phyloP scores from a whole-genome alignment of 106 monocot species.

The Dioscorea zingiberensis region DNA sequence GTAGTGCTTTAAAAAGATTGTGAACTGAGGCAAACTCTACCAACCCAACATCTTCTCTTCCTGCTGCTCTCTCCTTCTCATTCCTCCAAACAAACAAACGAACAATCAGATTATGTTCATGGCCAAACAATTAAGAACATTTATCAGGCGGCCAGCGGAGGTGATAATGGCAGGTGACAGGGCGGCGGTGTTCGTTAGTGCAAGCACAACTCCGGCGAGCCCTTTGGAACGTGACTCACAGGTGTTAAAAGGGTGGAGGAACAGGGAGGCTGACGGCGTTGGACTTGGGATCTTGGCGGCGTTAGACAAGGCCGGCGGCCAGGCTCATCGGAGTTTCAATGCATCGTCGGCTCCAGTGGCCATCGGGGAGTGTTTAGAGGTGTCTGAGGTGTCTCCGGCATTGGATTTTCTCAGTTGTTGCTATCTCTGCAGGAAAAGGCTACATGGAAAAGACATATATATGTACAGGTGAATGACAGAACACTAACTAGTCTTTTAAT shows the following conservation, averaged over 20 bases:
- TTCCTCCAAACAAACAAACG: neutral
- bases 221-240: conserved; percentile 46
- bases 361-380: neutral
- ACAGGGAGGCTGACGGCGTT: conserved; percentile 57
- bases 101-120: neutral
- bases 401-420: conserved; percentile 51
- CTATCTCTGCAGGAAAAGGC: conserved; percentile 46
- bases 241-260: conserved; percentile 63
- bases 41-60: too few relatives aligned
- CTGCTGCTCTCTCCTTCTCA: too few relatives aligned
- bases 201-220: conserved; percentile 16
- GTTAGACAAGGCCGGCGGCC: conserved; percentile 18
- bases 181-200: neutral
- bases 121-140: neutral
- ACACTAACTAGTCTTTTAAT: neutral
- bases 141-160: neutral
- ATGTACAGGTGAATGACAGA: conserved; percentile 29
- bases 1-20: too few relatives aligned
- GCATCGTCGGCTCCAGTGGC: conserved; percentile 16
- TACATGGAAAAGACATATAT: conserved; percentile 68
- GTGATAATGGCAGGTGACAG: neutral
- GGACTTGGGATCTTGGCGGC: conserved; percentile 67
- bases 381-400: conserved; percentile 7
- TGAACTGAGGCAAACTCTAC: too few relatives aligned
- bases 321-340: neutral